Conservation (phyloP, 1,284 basidiomycete genomes). For the Cystobasidium sp. region DNA sequence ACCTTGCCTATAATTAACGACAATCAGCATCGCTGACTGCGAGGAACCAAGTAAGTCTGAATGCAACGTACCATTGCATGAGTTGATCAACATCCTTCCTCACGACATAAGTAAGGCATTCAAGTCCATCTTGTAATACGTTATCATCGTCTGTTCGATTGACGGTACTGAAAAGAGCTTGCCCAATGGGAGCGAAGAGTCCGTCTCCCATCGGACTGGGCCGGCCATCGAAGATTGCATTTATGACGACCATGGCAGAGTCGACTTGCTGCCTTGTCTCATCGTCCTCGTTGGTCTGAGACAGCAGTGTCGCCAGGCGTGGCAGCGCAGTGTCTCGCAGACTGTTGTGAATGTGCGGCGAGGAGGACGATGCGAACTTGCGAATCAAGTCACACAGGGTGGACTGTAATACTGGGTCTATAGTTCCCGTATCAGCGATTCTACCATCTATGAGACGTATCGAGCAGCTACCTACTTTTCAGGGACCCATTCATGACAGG, state of each 20-base stretch:
- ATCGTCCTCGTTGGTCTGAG: slow-evolving; percentile 59
- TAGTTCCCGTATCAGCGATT: neutral
- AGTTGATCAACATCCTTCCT: slow-evolving; percentile 84
- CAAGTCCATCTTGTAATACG: slow-evolving; percentile 80
- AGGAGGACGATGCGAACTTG: slow-evolving; percentile 63
- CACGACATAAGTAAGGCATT: slow-evolving; percentile 79
- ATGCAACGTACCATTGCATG: slow-evolving; percentile 65
- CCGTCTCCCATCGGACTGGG: slow-evolving; percentile 71
- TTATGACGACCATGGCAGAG: slow-evolving; percentile 79
- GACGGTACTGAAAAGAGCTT: slow-evolving; percentile 72
- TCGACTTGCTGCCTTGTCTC: slow-evolving; percentile 71
- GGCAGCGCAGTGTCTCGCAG: slow-evolving; percentile 16
- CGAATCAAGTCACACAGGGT: slow-evolving; percentile 81
- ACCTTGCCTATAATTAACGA: slow-evolving; percentile 60
- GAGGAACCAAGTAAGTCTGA: too few relatives aligned
- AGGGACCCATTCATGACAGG: slow-evolving; percentile 20
- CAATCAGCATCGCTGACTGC: neutral
- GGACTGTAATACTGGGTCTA: slow-evolving; percentile 87
- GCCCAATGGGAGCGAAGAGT: slow-evolving; percentile 74
- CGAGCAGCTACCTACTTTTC: slow-evolving; percentile 2
- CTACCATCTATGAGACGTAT: neutral
- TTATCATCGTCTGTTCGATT: slow-evolving; percentile 76
- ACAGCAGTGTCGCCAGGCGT: slow-evolving; percentile 22
- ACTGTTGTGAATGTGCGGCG: slow-evolving; percentile 9
- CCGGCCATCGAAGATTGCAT: slow-evolving; percentile 70